Conservation (phyloP, 352 stramenopile genomes). For the Phytopythium chamaehyphon region DNA sequence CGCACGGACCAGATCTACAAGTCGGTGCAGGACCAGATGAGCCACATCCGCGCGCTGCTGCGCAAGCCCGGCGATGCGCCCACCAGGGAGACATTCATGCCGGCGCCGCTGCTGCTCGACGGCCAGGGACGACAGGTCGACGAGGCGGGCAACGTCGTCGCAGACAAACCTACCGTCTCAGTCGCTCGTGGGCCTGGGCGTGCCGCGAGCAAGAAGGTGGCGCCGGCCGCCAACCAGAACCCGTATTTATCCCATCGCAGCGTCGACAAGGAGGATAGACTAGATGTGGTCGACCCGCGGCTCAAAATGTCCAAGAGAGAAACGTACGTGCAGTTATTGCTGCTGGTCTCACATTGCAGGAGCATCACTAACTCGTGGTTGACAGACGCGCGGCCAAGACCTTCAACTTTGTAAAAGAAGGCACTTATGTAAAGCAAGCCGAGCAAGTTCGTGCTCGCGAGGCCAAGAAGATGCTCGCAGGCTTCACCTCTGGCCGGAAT, state of each 20-base stretch:
- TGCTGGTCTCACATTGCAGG: not conserved
- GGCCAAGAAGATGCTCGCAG: constrained; percentile 84
- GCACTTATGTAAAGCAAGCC: constrained; percentile 82
- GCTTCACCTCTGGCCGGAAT: constrained; percentile 83
- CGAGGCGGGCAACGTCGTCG: constrained; percentile 65
- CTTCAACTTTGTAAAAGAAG: constrained; percentile 80
- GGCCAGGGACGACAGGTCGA: constrained; percentile 78
- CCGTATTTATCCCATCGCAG: constrained; percentile 76
- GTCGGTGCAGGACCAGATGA: constrained; percentile 85
- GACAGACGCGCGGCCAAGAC: constrained; percentile 69
- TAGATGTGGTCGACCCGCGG: constrained; percentile 68
- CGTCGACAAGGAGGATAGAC: constrained; percentile 67
- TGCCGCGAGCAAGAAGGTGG: constrained; percentile 9
- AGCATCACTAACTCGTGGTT: constrained; percentile 13
- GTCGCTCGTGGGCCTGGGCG: constrained; percentile 51
- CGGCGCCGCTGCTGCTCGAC: constrained; percentile 71
- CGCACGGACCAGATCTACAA: constrained; percentile 78
- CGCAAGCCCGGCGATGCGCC: constrained; percentile 33
- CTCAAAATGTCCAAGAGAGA: constrained; percentile 76
- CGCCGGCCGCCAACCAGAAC: constrained; percentile 42
- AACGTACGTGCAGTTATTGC: constrained; percentile 44
- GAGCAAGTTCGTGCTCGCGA: constrained; percentile 79
- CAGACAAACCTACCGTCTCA: constrained; percentile 27
- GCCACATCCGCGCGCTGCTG: constrained; percentile 63
- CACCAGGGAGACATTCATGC: constrained; percentile 48